Percentiles rank a stretch among this genome's conserved stretches.
Evolutionary conservation across 1,284 basidiomycete genomes (phyloP).

Genomic region (Puccinia horiana): DNA sequence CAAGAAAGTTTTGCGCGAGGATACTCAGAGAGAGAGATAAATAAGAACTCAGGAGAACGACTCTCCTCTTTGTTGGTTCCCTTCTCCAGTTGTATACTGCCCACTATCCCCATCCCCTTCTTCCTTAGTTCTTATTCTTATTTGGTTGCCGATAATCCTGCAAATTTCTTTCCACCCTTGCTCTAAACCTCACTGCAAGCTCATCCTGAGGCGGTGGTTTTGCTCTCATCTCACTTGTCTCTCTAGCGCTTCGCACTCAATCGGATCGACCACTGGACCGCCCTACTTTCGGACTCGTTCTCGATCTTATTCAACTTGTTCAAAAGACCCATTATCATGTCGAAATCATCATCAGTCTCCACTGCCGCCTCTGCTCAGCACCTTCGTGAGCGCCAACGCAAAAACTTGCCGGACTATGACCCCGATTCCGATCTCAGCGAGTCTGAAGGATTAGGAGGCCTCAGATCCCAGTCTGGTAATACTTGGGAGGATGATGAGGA

Average conservation of each 20-base stretch:
- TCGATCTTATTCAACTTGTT: background rate
- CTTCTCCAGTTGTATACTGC: background rate
- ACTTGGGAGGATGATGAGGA: constrained; percentile 52
- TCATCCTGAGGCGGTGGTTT: background rate
- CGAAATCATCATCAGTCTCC: background rate
- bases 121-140: too few relatives aligned
- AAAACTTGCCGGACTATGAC: constrained; percentile 46
- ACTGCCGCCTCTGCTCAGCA: background rate
- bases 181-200: background rate
- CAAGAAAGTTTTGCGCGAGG: constrained; percentile 28
- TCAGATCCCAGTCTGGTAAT: constrained; percentile 2
- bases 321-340: background rate
- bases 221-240: background rate
- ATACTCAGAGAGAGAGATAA: background rate
- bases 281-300: background rate
- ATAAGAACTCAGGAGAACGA: background rate
- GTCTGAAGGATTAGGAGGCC: constrained; percentile 51
- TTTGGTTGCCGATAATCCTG: too few relatives aligned
- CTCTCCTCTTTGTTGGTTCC: background rate
- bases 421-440: constrained; percentile 49
- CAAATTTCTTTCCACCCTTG: background rate
- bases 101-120: background rate
- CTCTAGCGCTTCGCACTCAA: background rate
- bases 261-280: background rate
- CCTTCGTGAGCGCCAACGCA: constrained; percentile 29